Base-by-base conservation (phyloP, 345 rosid genomes). In the Gossypium thurberi region DNA sequence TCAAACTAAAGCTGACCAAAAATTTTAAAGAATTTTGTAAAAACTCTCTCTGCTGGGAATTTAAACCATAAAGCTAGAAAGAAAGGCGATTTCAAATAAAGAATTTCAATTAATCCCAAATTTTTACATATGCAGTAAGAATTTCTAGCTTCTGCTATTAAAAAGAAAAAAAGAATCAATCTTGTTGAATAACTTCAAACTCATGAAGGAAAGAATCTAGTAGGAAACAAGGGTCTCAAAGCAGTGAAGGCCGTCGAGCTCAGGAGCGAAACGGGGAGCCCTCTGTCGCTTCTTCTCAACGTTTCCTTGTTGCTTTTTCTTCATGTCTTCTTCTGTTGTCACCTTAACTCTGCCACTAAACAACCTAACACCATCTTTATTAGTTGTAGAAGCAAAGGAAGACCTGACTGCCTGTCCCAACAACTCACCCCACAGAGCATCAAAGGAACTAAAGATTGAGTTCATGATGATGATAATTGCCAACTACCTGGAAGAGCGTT, bases 401-500 rank as follows among this genome's bases (percentile, higher is more conserved):
- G 87, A 69, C 70, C 71, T 47, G 37, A 81, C 18, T 18, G 76
- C 70, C 21, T 81, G 83, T 51, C 93, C 84, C 83, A 90, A 72
- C 14, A 85, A 66, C 76, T 92, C 97, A 4, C 84, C 89, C 43
- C 82, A 79, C 71, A 88, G 51, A 0, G 84, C 87, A 67, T 90
- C 96, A 55, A 90, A 92, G 66, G 89, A 80, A 76, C 93, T 88
- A 74, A 92, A 92, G 80, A 90, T 87, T 8, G 93, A 92, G 74
- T 92, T 90, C 92, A 92, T 90, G 76, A 64, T 73, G 14, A 20
- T 14, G 11, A 17, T 4, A 4, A 10, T 69, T 48, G 71, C 52
- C 43, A 28, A 42, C 25, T n/a, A 18, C 25, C 68, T n/a, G 26
- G 28, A 2, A 2, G 37, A 2, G 12, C 14, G 40, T 48, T 47